Evolutionary conservation across 805 yeast genomes (phyloP), one percentile per base, ranked within the genome.

Genomic region (Candida ovalis): DNA sequence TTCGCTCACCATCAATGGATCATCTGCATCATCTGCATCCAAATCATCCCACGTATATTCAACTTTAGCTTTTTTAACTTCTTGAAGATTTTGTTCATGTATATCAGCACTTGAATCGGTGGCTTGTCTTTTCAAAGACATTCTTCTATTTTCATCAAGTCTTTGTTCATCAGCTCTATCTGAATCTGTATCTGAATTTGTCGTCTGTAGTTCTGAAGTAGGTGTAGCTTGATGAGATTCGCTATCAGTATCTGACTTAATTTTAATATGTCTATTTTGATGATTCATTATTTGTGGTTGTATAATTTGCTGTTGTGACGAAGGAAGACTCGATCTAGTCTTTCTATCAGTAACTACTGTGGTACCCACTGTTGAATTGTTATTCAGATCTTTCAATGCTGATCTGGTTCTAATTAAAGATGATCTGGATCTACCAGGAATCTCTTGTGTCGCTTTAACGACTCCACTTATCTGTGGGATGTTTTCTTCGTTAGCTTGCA

Each of bases 1-100:
- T 71, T 92, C 99, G 52, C 90, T 81, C 28, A 88, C 97, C 97
- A 92, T 91, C 52, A 88, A 69, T 19, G 84, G 88, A 62, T 86
- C 92, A 54, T 81, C 84, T 42, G 67, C 62, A 61, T 86, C 91
- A 52, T 80, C 86, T 27, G 75, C 78, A 59, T 86, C 94, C 50
- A 85, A 69, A 63, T 84, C 88, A 60, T 85, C 90, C 88, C 90
- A 81, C 45, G 68, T 72, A 57, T 75, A 74, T 52, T 74, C 81
- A 19, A 61, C 60, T 46, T 62, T 62, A 24, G 62, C 62, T 42
- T 64, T 63, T 43, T 67, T 66, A 23, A 51, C 48, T 36, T 62
- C 68, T 43, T 61, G 66, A 22, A 60, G 60, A 44, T 48, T 55
- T 40, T 33, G 47, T 35, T 54, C 59, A 27, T 57, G 60, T 35